Percentiles rank a stretch among this genome's conserved stretches.
Evolutionary conservation across 75 land plant genomes (phyloP).

Genomic region (Picea sitchensis): DNA sequence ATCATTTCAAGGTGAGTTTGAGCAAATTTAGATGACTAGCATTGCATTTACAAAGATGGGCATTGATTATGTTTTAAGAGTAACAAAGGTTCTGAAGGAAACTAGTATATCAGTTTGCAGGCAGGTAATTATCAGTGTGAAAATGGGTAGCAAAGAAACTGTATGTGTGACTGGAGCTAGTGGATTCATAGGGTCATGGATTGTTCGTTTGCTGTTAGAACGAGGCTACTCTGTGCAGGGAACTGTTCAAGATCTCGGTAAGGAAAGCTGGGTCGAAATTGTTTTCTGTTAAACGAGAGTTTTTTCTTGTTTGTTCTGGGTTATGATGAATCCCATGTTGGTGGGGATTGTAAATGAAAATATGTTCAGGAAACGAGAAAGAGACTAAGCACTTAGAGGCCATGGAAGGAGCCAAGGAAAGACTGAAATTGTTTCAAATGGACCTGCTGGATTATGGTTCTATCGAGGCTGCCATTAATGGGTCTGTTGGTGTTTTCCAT

Average conservation of each 20-base stretch:
- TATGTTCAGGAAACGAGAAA: conserved; percentile 30
- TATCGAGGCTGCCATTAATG: conserved; percentile 38
- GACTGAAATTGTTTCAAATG: conserved; percentile 59
- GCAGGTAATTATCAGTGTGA: neutral
- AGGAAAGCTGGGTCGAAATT: neutral
- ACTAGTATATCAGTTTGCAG: neutral
- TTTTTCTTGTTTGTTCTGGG: neutral
- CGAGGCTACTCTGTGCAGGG: conserved; percentile 44
- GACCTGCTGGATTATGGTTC: conserved; percentile 70
- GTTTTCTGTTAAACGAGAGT: neutral
- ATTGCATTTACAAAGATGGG: no score
- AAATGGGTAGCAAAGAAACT: conserved; percentile 13
- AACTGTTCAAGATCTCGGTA: conserved; percentile 23
- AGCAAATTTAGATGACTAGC: no score
- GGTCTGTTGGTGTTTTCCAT: conserved; percentile 67
- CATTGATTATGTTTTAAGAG: neutral
- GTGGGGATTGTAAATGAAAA: neutral
- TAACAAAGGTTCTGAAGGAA: neutral
- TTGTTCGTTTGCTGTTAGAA: conserved; percentile 34
- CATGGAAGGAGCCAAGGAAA: conserved; percentile 54
- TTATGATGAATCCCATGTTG: neutral
- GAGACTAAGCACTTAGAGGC: conserved; percentile 61
- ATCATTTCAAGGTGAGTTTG: no score
- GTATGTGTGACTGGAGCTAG: conserved; percentile 65
- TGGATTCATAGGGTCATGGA: conserved; percentile 66